Base-by-base conservation (phyloP, 2,329 filamentous ascomycete genomes). In the Ophiostoma fasciatum region DNA sequence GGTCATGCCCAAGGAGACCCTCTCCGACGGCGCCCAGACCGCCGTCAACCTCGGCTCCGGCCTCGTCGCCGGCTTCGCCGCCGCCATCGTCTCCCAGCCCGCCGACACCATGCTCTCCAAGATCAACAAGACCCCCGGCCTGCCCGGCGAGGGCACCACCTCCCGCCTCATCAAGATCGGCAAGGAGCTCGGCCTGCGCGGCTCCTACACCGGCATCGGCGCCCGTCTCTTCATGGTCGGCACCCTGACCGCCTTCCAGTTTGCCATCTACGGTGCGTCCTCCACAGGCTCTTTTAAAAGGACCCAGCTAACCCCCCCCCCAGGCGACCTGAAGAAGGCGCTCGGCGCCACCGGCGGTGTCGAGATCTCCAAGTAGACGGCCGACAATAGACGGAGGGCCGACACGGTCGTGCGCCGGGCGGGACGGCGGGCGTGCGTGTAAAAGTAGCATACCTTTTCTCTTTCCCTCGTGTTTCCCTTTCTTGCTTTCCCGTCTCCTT, bases 61-160 rank as follows among this genome's bases (percentile, higher is more conserved):
- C 46, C 51, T 55, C 28, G 38, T 51, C 27, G 51, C 53, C 82
- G 80, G 81, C 75, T 80, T 87, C 62, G 80, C 80, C 50, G 81
- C 81, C 48, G 81, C 81, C 55, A 55, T 84, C 52, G 70, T 87
- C 54, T 87, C 81, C 44, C 81, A 87, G 65, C 81, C 81, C 49
- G 81, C 81, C 54, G 81, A 87, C 59, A 87, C 81, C 53, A 85
- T 87, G 80, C 74, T 87, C 49, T 74, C 67, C 63, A 85, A 84
- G 72, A 85, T 87, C 69, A 87, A 87, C 77, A 87, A 85, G 77
- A 81, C 78, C 60, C 76, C 78, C 64, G 81, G 79, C 61, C 63
- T 71, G 44, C 80, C 81, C 47, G 81, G 81, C 62, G 80, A 87
- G 67, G 71, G 81, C 53, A 85, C 78, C 51, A 72, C 71, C 53